Conservation (phyloP, 108 stramenopile genomes). For the Mediolabrus comicus region DNA sequence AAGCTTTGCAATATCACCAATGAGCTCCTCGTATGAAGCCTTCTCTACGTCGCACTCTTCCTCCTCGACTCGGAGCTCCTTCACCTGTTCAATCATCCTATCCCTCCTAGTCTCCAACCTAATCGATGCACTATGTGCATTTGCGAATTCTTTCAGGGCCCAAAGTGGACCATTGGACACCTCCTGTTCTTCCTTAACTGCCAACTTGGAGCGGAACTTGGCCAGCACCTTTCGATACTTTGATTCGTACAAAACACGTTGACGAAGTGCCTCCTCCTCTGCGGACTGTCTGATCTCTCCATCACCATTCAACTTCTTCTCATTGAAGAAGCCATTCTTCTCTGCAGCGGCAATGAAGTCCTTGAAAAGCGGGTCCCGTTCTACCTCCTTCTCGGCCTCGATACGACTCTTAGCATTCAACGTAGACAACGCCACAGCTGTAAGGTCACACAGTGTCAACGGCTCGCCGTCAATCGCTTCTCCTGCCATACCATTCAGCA, state of each 20-base stretch:
- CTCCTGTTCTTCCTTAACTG: constrained; percentile 45
- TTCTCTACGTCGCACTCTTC: no score
- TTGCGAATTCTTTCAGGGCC: not conserved
- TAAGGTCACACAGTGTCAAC: constrained; percentile 61
- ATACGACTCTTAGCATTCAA: constrained; percentile 57
- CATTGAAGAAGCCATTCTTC: constrained; percentile 79
- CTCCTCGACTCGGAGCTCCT: not conserved
- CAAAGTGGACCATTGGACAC: not conserved
- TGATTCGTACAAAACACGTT: constrained; percentile 50
- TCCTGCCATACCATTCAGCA: constrained; percentile 64
- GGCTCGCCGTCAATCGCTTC: constrained; percentile 42
- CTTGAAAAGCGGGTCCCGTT: constrained; percentile 62
- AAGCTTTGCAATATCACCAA: not conserved
- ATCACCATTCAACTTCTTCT: constrained; percentile 53
- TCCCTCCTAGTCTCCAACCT: constrained; percentile 20
- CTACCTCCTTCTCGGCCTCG: constrained; percentile 71
- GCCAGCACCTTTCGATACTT: constrained; percentile 75
- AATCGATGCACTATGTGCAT: constrained; percentile 8
- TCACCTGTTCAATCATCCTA: constrained; percentile 17
- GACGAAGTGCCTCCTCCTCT: constrained; percentile 36
- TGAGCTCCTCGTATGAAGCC: no score
- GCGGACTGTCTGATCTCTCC: not conserved
- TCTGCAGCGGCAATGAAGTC: constrained; percentile 73
- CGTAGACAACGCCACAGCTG: constrained; percentile 53
- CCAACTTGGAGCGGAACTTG: constrained; percentile 84